These are phyloP conservation scores for Verticillium zaregamsianum DNA, from an alignment of 2,329 filamentous ascomycete species.

Conservation along the genomic window DNA sequence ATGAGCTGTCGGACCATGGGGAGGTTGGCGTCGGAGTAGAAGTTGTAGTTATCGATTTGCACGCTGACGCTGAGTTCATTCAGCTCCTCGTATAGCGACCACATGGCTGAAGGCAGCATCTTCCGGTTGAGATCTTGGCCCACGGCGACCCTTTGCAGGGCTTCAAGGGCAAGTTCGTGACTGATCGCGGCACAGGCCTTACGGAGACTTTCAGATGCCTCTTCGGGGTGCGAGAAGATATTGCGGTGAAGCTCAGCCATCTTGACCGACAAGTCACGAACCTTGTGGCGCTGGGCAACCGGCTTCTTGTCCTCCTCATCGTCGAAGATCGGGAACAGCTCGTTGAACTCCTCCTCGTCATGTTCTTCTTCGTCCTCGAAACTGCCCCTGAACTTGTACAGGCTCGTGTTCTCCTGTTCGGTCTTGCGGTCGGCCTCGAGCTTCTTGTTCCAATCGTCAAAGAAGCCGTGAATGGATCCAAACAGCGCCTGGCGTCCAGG, in stretches of 20 bases:
- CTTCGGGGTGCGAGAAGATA: constrained; percentile 42
- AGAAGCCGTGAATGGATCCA: constrained; percentile 67
- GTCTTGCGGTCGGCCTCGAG: constrained; percentile 73
- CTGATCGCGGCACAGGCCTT: constrained; percentile 40
- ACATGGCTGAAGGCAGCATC: constrained; percentile 62
- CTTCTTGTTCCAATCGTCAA: constrained; percentile 74
- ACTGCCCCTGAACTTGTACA: constrained; percentile 81
- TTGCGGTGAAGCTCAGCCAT: constrained; percentile 57
- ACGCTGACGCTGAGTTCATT: constrained; percentile 30
- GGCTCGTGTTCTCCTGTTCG: constrained; percentile 66
- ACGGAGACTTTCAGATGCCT: constrained; percentile 37
- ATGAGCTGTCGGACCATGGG: constrained; percentile 72
- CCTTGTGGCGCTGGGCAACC: constrained; percentile 30
- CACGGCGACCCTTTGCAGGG: constrained; percentile 14
- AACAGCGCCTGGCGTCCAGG: constrained; percentile 53
- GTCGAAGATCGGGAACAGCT: constrained; percentile 78
- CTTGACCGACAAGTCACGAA: constrained; percentile 54
- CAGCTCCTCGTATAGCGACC: constrained; percentile 61
- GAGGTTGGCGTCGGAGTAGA: constrained; percentile 81
- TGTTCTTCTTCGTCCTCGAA: constrained; percentile 71
- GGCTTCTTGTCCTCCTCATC: constrained; percentile 25
- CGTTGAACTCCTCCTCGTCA: constrained; percentile 69
- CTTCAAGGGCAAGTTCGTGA: constrained; percentile 27
- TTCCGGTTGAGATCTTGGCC: constrained; percentile 39
- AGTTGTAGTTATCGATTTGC: constrained; percentile 64